Conservation (phyloP, 768 basidiomycete species). For the Boletales sp. region DNA sequence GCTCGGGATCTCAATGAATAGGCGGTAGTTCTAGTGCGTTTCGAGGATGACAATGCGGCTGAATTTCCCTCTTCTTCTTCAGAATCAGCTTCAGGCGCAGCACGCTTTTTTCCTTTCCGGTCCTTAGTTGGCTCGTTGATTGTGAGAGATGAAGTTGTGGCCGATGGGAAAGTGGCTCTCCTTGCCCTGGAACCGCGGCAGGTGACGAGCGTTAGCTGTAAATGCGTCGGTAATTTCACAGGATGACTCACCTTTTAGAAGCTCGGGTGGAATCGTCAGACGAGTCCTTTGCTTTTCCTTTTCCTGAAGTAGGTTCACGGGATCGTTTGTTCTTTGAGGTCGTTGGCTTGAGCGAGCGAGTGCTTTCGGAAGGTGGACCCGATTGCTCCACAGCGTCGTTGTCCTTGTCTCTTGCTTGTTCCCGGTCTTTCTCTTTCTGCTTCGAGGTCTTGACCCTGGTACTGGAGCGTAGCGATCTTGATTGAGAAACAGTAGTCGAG, state of each 20-base stretch:
- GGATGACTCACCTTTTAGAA: slow-evolving; percentile 59
- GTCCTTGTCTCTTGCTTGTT: slow-evolving; percentile 53
- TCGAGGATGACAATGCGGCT: slow-evolving; percentile 46
- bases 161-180: slow-evolving; percentile 46
- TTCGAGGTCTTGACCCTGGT: slow-evolving; percentile 74
- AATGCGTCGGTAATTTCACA: slow-evolving; percentile 26
- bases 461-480: slow-evolving; percentile 65
- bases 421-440: slow-evolving; percentile 58
- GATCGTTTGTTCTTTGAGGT: slow-evolving; percentile 46
- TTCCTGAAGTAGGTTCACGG: slow-evolving; percentile 47
- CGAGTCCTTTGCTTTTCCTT: slow-evolving; percentile 64
- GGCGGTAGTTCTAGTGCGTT: slow-evolving; percentile 58
- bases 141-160: slow-evolving; percentile 42
- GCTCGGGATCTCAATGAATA: slow-evolving; percentile 68
- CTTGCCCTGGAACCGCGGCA: slow-evolving; percentile 48
- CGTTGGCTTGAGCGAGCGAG: slow-evolving; percentile 39
- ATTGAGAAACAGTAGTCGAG: slow-evolving; percentile 41
- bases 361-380: slow-evolving; percentile 38
- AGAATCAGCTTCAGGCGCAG: slow-evolving; percentile 63
- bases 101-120: slow-evolving; percentile 91
- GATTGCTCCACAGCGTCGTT: slow-evolving; percentile 44
- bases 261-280: slow-evolving; percentile 48
- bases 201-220: slow-evolving; percentile 27
- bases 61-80: slow-evolving; percentile 60
- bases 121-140: slow-evolving; percentile 79